These are phyloP conservation scores for Hanseniaspora hatyaiensis DNA, from an alignment of 805 yeast genomes.

Conservation along the genomic window DNA sequence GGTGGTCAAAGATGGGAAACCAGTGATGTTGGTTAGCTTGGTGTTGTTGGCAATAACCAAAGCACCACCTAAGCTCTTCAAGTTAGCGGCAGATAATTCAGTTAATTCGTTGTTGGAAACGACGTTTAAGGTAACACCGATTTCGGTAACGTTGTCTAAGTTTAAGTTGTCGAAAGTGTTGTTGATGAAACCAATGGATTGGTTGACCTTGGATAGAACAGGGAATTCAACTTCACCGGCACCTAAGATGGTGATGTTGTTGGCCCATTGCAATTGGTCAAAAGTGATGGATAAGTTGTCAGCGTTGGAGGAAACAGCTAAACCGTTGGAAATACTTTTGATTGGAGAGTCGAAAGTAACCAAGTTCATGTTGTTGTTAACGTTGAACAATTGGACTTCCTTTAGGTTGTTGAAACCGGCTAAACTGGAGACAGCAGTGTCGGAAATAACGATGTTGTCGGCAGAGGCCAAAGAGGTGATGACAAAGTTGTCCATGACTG, in stretches of 20 bases:
- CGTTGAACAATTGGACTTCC: conserved; percentile 47
- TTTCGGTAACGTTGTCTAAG: conserved; percentile 41
- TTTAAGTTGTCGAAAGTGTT: conserved; percentile 50
- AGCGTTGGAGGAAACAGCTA: conserved; percentile 79
- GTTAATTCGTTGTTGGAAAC: conserved; percentile 62
- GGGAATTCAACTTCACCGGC: conserved; percentile 62
- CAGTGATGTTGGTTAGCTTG: conserved; percentile 49
- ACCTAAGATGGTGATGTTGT: conserved; percentile 75
- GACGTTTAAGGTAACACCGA: conserved; percentile 76
- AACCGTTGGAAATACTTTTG: conserved; percentile 57
- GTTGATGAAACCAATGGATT: conserved; percentile 70
- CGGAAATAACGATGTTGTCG: conserved; percentile 55
- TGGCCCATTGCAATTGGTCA: conserved; percentile 67
- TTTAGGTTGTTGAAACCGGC: conserved; percentile 46
- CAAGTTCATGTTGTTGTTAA: conserved; percentile 84
- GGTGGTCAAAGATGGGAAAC: conserved; percentile 60
- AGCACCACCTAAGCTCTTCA: conserved; percentile 82
- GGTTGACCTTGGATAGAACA: conserved; percentile 59
- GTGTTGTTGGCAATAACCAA: conserved; percentile 80
- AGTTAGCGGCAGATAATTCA: conserved; percentile 53
- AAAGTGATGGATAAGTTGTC: conserved; percentile 58
- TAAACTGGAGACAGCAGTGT: conserved; percentile 57
- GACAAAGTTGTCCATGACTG: conserved; percentile 62
- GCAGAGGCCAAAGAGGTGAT: conserved; percentile 60
- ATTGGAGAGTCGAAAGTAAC: conserved; percentile 60